phyloP scores from a whole-genome alignment of 768 basidiomycete genomes.

The Termitomyces bulborhizus region DNA sequence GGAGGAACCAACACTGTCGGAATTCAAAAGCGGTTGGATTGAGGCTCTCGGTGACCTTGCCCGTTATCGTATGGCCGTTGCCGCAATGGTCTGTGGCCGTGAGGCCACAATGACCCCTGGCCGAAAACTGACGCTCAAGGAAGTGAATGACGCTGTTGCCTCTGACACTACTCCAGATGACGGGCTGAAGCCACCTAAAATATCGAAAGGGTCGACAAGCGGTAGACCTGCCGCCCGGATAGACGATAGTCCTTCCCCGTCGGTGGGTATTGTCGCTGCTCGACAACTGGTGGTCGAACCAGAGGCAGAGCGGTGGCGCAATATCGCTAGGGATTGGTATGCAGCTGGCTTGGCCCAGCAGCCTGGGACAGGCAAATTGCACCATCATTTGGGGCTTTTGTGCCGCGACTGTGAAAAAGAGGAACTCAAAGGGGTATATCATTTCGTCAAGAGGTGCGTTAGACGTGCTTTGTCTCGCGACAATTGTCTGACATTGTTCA shows the following conservation, averaged over 20 bases:
- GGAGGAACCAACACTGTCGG: conserved; percentile 67
- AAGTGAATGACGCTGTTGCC: conserved; percentile 41
- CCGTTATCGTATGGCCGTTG: conserved; percentile 92
- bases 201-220: conserved; percentile 30
- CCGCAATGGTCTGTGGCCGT: conserved; percentile 66
- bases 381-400: conserved; percentile 89
- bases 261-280: conserved; percentile 83
- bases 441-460: conserved; percentile 88
- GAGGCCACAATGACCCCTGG: conserved; percentile 21
- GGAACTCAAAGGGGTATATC: conserved; percentile 83
- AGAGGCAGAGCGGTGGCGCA: conserved; percentile 89
- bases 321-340: conserved; percentile 92
- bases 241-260: conserved; percentile 63
- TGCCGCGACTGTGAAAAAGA: conserved; percentile 79
- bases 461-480: conserved; percentile 3
- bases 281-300: conserved; percentile 79
- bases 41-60: conserved; percentile 97
- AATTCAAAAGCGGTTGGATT: conserved; percentile 83
- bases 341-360: conserved; percentile 78
- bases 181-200: conserved; percentile 1
- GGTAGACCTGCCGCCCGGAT: conserved; percentile 48
- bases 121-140: conserved; percentile 47
- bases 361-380: conserved; percentile 91
- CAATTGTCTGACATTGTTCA: neutral
- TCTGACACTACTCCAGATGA: conserved; percentile 15